Conservation (phyloP, 345 rosid genomes). For the Psidium guajava region DNA sequence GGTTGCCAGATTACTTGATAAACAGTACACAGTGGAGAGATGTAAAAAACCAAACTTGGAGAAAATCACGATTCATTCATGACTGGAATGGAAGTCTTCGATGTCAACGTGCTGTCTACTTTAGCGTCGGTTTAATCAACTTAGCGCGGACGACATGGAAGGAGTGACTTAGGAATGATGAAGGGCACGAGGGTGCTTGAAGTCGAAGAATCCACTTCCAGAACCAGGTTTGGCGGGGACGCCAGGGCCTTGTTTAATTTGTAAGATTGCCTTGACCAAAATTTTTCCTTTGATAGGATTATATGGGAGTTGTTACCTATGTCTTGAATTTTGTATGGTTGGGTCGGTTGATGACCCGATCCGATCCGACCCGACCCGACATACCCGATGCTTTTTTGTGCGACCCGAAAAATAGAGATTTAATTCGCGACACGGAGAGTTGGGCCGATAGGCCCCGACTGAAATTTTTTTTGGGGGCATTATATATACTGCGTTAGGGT, state of each 20-base stretch:
- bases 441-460: too few species aligned
- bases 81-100: background rate
- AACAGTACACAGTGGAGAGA: background rate
- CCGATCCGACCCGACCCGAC: too few species aligned
- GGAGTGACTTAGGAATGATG: background rate
- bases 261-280: too few species aligned
- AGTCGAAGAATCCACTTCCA: background rate
- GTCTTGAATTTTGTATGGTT: too few species aligned
- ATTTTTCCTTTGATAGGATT: background rate
- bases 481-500: too few species aligned
- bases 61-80: background rate
- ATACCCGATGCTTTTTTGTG: too few species aligned
- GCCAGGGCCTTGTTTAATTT: background rate
- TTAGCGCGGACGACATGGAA: background rate
- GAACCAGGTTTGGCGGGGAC: background rate
- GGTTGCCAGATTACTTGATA: background rate
- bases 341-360: too few species aligned
- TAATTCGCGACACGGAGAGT: too few species aligned
- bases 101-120: background rate
- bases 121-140: background rate
- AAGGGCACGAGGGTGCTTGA: background rate
- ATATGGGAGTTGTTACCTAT: background rate
- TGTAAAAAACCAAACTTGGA: background rate
- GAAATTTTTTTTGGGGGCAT: too few species aligned
- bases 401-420: too few species aligned